phyloP scores from a whole-genome alignment of 2,329 filamentous ascomycete species.

The Colletotrichum karsti region DNA sequence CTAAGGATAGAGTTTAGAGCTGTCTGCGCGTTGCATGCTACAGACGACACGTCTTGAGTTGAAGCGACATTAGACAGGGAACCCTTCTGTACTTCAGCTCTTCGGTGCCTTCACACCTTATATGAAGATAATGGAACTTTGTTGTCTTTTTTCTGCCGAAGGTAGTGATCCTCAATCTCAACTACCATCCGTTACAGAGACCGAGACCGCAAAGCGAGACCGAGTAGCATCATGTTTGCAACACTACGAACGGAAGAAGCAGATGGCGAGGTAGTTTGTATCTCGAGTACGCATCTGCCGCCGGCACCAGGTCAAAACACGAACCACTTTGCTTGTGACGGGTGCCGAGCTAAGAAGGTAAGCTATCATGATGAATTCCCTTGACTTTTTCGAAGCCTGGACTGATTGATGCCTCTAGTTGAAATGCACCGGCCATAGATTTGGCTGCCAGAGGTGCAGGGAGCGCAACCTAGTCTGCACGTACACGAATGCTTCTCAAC shows the following conservation, averaged over 20 bases:
- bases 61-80: neutral
- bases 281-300: neutral
- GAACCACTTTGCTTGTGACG: conserved; percentile 9
- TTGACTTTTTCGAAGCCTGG: too few relatives aligned
- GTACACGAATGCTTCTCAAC: neutral
- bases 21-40: neutral
- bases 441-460: neutral
- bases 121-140: neutral
- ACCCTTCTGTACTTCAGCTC: neutral
- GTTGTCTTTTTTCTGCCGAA: neutral
- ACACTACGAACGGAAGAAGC: conserved; percentile 8
- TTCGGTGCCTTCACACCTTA: neutral
- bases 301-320: neutral
- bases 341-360: conserved; percentile 1
- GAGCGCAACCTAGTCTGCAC: neutral
- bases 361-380: neutral
- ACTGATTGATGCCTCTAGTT: neutral
- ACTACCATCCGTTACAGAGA: neutral
- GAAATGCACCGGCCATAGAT: conserved; percentile 5
- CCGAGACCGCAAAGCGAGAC: neutral
- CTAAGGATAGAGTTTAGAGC: neutral
- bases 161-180: neutral
- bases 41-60: neutral
- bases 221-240: neutral
- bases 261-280: conserved; percentile 8